These are phyloP conservation scores for Zostera marina DNA, from an alignment of 116 monocot species.

Conservation along the genomic window DNA sequence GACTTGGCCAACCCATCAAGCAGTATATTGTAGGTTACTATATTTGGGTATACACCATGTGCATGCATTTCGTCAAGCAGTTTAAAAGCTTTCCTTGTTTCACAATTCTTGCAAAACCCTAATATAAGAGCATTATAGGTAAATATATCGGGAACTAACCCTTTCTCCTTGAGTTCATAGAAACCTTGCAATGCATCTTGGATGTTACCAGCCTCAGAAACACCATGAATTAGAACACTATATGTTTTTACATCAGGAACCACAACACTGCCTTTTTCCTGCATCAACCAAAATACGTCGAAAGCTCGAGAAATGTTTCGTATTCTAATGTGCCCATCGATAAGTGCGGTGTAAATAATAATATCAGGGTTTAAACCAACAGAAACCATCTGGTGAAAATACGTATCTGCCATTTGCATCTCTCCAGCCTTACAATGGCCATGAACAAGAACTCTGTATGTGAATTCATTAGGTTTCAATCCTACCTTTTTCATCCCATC, in stretches of 20 bases:
- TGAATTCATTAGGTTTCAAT: slow-evolving; percentile 48
- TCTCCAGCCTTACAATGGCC: slow-evolving; percentile 33
- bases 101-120: slow-evolving; percentile 44
- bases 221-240: slow-evolving; percentile 45
- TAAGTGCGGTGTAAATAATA: slow-evolving; percentile 46
- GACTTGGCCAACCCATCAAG: slow-evolving; percentile 57
- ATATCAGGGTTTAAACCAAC: slow-evolving; percentile 42
- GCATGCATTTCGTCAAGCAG: slow-evolving; percentile 44
- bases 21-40: slow-evolving; percentile 57
- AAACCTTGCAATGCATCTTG: slow-evolving; percentile 47
- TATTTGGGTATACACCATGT: slow-evolving; percentile 47
- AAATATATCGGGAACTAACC: slow-evolving; percentile 44
- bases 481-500: slow-evolving; percentile 32
- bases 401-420: slow-evolving; percentile 41
- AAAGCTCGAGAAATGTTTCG: slow-evolving; percentile 32
- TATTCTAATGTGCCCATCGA: slow-evolving; percentile 52
- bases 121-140: slow-evolving; percentile 55
- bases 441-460: slow-evolving; percentile 51
- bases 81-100: slow-evolving; percentile 33
- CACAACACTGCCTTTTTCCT: slow-evolving; percentile 15
- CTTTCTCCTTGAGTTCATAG: slow-evolving; percentile 38
- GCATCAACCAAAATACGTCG: slow-evolving; percentile 26
- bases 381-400: slow-evolving; percentile 45
- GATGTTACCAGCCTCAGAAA: slow-evolving; percentile 45
- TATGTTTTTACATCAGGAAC: slow-evolving; percentile 54